A percentile compares a stretch with the other conserved stretches of the same genome.
Conservation (phyloP, 306 rosid species). For the Erythrophleum fordii region DNA sequence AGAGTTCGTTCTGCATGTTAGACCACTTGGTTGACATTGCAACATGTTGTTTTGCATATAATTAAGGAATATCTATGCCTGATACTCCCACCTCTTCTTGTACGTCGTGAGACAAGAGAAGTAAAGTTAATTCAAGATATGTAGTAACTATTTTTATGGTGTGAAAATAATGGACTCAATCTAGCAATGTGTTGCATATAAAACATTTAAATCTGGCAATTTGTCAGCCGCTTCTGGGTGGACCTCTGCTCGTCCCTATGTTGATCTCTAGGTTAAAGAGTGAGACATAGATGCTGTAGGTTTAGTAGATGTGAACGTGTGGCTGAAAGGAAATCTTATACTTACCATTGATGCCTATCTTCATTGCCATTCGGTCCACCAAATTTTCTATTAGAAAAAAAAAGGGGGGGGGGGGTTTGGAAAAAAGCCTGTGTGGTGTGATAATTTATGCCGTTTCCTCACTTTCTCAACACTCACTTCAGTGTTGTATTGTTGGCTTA, state of each 20-base stretch:
- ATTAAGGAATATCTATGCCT: neutral
- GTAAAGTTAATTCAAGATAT: constrained; percentile 4
- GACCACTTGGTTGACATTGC: neutral
- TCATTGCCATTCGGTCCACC: too few relatives aligned
- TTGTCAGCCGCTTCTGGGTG: too few relatives aligned
- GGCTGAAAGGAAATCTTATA: too few relatives aligned
- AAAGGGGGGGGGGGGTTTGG: too few relatives aligned
- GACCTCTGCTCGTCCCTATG: too few relatives aligned
- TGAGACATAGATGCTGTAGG: too few relatives aligned
- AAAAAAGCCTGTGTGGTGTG: neutral
- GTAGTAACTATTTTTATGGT: neutral
- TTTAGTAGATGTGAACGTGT: too few relatives aligned
- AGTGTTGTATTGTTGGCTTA: neutral
- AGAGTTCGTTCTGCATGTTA: neutral
- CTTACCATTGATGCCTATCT: too few relatives aligned
- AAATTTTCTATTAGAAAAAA: too few relatives aligned
- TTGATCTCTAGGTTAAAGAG: too few relatives aligned
- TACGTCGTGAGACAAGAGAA: neutral
- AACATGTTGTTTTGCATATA: neutral
- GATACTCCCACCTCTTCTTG: neutral
- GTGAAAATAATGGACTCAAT: neutral
- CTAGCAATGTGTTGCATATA: constrained; percentile 1
- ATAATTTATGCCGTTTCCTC: constrained; percentile 9
- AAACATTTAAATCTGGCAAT: neutral
- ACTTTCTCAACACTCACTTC: neutral